Base-by-base conservation (phyloP, 2,329 filamentous ascomycete genomes). In the Aureobasidium zeae region DNA sequence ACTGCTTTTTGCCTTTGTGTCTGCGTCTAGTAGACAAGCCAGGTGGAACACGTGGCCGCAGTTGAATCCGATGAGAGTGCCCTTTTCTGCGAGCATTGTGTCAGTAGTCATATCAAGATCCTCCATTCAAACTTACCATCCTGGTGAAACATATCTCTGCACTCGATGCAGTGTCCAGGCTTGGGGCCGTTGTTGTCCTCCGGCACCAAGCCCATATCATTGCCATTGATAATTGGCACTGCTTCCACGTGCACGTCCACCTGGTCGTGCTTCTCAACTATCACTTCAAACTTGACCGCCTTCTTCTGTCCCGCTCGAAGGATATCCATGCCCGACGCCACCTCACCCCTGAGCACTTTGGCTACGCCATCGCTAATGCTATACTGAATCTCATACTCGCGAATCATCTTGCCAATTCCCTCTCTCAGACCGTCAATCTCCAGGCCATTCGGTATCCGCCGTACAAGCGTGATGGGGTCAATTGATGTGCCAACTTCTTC, bases 401-500 rank as follows among this genome's bases (percentile, higher is more conserved):
- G 82, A 59, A 98, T 83, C 69, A 98, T 87, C 46, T 88, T 83
- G 32, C 83, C 82, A 3, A 98, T 73, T 0, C 89, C 91, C 50
- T 94, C 86, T 47, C 87, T 74, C 5, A 98, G 70, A 0, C 91
- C 91, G 53, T 91, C 82, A 10, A 98, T 93, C 58, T 95, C 86
- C 0, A 98, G 71, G 0, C 91, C 88, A 57, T 93, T 86, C 0
- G 91, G 91, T 20, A 98, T 98, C 4, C 88, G 78, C 11, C 84
- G 75, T 5, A 98, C 86, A 3, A 98, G 76, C 12, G 82, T 83
- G 49, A 96, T 89, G 0, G 91, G 91, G 56, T 96, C 81, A 56
- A 98, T 91, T 1, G 86, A 79, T 1, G 88, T 96, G 25, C 91
- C 91, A 1, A 94, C 89, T 65, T 96, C 86, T 56, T 94, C 86